These are phyloP conservation scores for Emergomyces africanus DNA, from an alignment of 2,329 filamentous ascomycete species.

Conservation along the genomic window DNA sequence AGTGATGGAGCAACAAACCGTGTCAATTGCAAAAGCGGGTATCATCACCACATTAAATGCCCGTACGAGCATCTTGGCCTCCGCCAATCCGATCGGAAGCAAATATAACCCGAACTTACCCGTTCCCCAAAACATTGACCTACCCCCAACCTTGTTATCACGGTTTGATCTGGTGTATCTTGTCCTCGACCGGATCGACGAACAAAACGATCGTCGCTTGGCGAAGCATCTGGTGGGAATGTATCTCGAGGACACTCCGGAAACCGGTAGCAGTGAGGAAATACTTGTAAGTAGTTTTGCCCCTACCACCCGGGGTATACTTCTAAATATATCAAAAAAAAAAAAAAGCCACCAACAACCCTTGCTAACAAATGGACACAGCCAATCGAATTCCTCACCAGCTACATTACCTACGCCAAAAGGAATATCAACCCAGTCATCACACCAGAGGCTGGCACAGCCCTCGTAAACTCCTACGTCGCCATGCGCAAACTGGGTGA, in stretches of 20 bases:
- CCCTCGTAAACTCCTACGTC: constrained; percentile 78
- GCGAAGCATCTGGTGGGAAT: constrained; percentile 89
- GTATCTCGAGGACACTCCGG: constrained; percentile 90
- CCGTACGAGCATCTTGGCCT: constrained; percentile 87
- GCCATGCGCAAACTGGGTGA: constrained; percentile 90
- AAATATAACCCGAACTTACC: constrained; percentile 94
- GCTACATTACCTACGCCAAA: constrained; percentile 94
- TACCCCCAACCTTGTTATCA: constrained; percentile 86
- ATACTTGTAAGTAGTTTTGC: constrained; percentile 58
- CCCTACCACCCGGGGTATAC: background rate
- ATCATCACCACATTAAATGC: constrained; percentile 87
- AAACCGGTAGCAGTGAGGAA: constrained; percentile 64
- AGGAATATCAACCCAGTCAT: constrained; percentile 72
- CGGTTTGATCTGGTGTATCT: constrained; percentile 96
- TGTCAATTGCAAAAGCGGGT: constrained; percentile 64
- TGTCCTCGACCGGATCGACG: constrained; percentile 86
- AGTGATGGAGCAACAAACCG: constrained; percentile 72
- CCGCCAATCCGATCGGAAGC: constrained; percentile 94
- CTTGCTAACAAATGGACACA: constrained; percentile 22
- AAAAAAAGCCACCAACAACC: background rate
- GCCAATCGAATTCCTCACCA: constrained; percentile 90
- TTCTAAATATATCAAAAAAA: background rate
- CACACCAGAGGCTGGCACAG: constrained; percentile 64
- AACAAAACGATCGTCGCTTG: constrained; percentile 73
- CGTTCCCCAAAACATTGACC: constrained; percentile 94